Conservation (phyloP, 805 yeast genomes). For the Phaffomyces antillensis region DNA sequence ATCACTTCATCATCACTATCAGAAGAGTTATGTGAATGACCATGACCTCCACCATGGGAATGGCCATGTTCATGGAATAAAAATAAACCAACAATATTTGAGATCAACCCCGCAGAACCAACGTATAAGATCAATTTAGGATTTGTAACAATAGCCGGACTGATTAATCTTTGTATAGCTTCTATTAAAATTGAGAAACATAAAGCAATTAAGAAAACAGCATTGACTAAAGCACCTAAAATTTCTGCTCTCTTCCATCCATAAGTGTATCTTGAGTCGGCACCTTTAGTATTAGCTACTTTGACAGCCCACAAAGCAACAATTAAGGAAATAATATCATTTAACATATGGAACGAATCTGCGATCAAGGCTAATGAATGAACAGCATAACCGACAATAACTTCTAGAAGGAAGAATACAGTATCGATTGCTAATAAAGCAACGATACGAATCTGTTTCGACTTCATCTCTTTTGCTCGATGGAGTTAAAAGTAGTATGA, state of each 20-base stretch:
- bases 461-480: neutral
- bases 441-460: conserved; percentile 64
- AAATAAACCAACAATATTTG: conserved; percentile 77
- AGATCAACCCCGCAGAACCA: conserved; percentile 74
- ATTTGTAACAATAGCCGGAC: conserved; percentile 70
- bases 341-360: conserved; percentile 95
- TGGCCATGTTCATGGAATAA: conserved; percentile 86
- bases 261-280: conserved; percentile 86
- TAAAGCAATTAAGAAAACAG: conserved; percentile 85
- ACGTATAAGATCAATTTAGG: conserved; percentile 80
- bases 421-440: conserved; percentile 72
- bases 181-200: conserved; percentile 90
- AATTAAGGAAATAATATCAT: conserved; percentile 82
- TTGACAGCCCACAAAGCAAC: conserved; percentile 96
- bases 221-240: conserved; percentile 89
- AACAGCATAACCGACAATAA: conserved; percentile 80
- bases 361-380: conserved; percentile 93
- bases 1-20: conserved; percentile 22
- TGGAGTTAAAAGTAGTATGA: neutral
- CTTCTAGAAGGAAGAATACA: conserved; percentile 76
- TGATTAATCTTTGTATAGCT: conserved; percentile 82
- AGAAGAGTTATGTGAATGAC: conserved; percentile 3
- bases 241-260: conserved; percentile 99
- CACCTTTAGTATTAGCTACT: conserved; percentile 73
- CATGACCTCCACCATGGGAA: conserved; percentile 34